These are phyloP conservation scores for Cladophialophora carrionii DNA, from an alignment of 2,329 filamentous ascomycete species.

Conservation along the genomic window DNA sequence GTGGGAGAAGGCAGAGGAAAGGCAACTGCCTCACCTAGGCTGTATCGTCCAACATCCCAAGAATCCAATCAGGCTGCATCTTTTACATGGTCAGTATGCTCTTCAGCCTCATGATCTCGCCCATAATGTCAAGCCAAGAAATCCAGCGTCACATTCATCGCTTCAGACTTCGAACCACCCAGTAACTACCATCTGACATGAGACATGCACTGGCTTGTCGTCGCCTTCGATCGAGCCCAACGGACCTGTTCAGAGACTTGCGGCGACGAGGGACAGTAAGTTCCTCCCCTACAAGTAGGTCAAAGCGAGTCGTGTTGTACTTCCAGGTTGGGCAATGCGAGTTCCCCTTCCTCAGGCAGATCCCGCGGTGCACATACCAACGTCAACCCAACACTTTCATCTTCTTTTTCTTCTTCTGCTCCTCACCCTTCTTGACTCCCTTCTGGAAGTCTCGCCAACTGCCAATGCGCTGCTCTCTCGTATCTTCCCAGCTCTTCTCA, in stretches of 20 bases:
- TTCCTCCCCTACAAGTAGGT: not conserved
- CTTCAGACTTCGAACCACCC: not conserved
- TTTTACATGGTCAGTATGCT: not conserved
- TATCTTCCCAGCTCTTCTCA: conserved; percentile 94
- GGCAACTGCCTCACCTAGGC: not conserved
- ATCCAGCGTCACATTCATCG: not conserved
- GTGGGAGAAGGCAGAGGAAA: not conserved
- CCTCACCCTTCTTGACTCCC: conserved; percentile 60
- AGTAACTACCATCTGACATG: not conserved
- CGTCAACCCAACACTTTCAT: conserved; percentile 53
- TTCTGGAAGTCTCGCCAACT: conserved; percentile 95
- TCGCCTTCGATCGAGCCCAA: not conserved
- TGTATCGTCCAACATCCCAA: not conserved
- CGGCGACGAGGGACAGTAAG: not conserved
- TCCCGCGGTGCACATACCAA: not conserved
- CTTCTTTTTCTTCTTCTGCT: conserved; percentile 68
- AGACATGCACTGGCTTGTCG: not conserved
- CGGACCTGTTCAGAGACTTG: not conserved
- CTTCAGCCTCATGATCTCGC: not conserved
- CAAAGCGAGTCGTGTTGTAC: not conserved
- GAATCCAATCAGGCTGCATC: not conserved
- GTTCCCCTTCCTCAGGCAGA: not conserved
- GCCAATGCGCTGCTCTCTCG: conserved; percentile 83
- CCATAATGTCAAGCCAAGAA: not conserved
- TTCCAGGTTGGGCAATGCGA: not conserved